Percentiles rank a stretch among this genome's conserved stretches.
Evolutionary conservation across 176 grass and related monocot species (phyloP).

Genomic region (Pontederia paniculata): DNA sequence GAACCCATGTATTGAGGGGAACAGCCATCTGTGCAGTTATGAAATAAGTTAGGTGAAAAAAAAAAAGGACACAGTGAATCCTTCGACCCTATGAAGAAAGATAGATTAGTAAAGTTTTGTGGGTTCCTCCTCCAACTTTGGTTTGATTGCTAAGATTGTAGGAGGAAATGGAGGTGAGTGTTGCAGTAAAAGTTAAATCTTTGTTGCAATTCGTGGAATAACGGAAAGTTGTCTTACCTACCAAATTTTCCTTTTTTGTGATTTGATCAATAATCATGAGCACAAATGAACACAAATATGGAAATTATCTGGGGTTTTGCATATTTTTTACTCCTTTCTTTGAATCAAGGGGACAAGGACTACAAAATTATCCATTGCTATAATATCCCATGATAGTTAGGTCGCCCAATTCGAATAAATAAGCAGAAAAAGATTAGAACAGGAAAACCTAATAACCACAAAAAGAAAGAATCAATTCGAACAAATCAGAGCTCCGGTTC

Average conservation of each 20-base stretch:
- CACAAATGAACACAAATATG: constrained; percentile 3
- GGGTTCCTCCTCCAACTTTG: too few relatives aligned
- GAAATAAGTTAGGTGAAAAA: constrained; percentile 12
- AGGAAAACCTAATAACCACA: too few relatives aligned
- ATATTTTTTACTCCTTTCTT: background rate
- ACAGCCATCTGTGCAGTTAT: constrained; percentile 47
- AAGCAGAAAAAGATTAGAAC: background rate
- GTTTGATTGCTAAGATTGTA: background rate
- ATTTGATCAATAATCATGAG: too few relatives aligned
- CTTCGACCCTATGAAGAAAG: too few relatives aligned
- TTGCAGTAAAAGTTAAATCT: background rate
- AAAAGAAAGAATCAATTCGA: background rate
- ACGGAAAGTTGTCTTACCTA: background rate
- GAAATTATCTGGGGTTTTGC: background rate
- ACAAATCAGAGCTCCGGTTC: background rate
- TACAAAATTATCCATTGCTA: too few relatives aligned
- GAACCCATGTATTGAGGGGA: constrained; percentile 85
- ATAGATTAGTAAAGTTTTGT: background rate
- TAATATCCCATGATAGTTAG: background rate
- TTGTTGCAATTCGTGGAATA: background rate
- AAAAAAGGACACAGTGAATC: constrained; percentile 10
- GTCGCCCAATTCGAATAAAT: background rate
- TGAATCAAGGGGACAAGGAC: too few relatives aligned
- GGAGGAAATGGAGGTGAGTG: background rate
- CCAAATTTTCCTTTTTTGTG: background rate